These are phyloP conservation scores for Solanum sparsipilum DNA, from an alignment of 257 asterid genomes.

Conservation along the genomic window DNA sequence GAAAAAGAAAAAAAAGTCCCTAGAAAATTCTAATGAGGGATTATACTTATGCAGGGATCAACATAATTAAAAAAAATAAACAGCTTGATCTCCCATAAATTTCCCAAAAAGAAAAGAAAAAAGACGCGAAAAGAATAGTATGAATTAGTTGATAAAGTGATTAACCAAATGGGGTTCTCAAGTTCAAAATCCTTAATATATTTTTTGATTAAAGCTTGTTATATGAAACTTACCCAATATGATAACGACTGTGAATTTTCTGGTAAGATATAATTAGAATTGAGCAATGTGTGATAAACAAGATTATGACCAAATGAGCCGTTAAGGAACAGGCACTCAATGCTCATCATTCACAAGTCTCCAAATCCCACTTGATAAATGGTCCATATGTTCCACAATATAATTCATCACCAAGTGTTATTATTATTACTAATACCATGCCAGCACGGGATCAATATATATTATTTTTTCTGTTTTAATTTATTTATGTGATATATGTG, in stretches of 20 bases:
- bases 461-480: too few relatives aligned
- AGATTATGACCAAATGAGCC: background rate
- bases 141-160: background rate
- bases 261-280: background rate
- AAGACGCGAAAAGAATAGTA: background rate
- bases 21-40: background rate
- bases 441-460: accelerated
- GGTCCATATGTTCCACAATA: background rate
- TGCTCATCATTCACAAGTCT: background rate
- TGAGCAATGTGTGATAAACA: background rate
- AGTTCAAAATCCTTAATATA: background rate
- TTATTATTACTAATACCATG: background rate
- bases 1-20: background rate
- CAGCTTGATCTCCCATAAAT: background rate
- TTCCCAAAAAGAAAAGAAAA: background rate
- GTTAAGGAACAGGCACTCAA: too few relatives aligned
- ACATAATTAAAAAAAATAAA: background rate
- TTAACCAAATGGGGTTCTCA: background rate
- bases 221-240: accelerated
- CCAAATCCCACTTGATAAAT: too few relatives aligned
- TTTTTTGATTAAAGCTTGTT: background rate
- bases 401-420: background rate
- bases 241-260: accelerated
- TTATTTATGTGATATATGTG: too few relatives aligned
- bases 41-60: background rate